Base-by-base conservation (phyloP, 805 yeast species). In the Clavispora vitiphila region DNA sequence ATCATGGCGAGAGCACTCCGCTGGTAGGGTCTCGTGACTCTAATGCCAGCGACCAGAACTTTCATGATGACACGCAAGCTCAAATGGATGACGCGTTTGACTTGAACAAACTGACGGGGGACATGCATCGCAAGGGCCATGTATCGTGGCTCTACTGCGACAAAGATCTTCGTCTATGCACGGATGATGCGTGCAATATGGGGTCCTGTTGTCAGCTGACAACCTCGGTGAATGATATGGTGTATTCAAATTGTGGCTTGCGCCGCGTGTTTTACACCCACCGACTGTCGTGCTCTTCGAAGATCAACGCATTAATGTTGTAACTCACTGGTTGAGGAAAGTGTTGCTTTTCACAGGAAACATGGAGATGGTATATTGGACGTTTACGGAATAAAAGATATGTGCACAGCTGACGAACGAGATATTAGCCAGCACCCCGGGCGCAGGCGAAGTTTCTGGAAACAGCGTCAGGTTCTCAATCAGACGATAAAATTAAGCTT, bases 61-160 rank as follows among this genome's bases (percentile, higher is more conserved):
- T 29, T 12, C 20, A 7, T 16, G 32, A 9, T 4, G 5, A 6
- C 5, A 4, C 11, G 2, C 20, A 29, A 5, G 8, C 20, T 4
- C 32, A 15, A 10, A 4, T 16, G 20, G 32, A 9, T 9, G 12
- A 7, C 11, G 8, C 23, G 6, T 4, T n/a, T 26, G 30, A 26
- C 30, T 4, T n/a, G 30, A 15, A 16, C 9, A 26, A 26, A 16
- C 30, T 26, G 30, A n/a, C 8, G n/a, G n/a, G n/a, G n/a, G n/a
- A n/a, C n/a, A n/a, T 12, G 16, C 35, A 21, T 18, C 25, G 25
- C 11, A 40, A 35, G 23, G 35, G 27, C 12, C 41, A 43, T 12
- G 34, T 43, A 5, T 43, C 46, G 27, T 51, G 55, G 55, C 46
- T 51, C 8, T 43, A 45, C 31, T 47, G 53, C 23, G 55, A 51